These are phyloP conservation scores for Falciphora oryzae DNA, from an alignment of 2,329 filamentous ascomycete species.

Conservation along the genomic window DNA sequence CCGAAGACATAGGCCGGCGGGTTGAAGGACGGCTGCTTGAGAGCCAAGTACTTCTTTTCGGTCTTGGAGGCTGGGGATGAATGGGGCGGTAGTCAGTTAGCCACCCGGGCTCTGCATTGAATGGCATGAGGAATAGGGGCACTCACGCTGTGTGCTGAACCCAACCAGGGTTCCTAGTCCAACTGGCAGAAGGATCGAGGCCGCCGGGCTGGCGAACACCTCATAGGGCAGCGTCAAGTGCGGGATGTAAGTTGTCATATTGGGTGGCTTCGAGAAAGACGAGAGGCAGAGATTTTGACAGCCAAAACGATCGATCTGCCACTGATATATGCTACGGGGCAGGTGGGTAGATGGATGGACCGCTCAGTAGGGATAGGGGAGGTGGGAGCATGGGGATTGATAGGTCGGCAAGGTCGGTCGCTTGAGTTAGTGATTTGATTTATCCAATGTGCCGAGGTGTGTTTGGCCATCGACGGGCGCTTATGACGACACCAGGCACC, in stretches of 20 bases:
- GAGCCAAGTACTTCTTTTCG: conserved; percentile 54
- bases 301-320: background rate
- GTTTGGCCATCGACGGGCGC: background rate
- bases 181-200: conserved; percentile 71
- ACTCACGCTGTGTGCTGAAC: conserved; percentile 59
- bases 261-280: conserved; percentile 18
- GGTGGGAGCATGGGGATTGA: background rate
- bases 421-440: background rate
- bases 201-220: conserved; percentile 66
- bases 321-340: background rate
- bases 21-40: conserved; percentile 62
- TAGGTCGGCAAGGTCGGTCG: background rate
- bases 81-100: conserved; percentile 7
- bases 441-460: background rate
- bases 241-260: conserved; percentile 77
- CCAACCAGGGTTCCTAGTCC: conserved; percentile 68
- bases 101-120: conserved; percentile 9
- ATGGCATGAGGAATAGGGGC: background rate
- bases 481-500: background rate
- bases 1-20: conserved; percentile 59
- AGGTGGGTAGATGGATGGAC: background rate
- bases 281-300: background rate
- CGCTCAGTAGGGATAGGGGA: background rate
- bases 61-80: conserved; percentile 41
- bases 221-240: conserved; percentile 66